phyloP scores from a whole-genome alignment of 257 asterid species.

The Ilex asprella region DNA sequence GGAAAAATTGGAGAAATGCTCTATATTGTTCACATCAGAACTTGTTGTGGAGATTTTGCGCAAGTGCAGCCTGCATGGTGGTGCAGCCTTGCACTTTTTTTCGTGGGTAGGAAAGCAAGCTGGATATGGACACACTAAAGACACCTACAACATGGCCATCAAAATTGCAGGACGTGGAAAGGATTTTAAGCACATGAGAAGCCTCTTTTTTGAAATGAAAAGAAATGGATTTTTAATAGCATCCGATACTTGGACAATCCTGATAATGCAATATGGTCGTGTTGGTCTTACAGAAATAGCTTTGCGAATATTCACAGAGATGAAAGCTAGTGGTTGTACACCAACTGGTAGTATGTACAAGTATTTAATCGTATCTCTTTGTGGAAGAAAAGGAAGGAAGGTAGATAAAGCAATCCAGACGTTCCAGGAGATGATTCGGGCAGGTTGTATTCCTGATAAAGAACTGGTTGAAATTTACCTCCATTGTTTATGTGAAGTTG shows the following conservation, averaged over 20 bases:
- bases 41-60: constrained; percentile 50
- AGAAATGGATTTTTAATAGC: constrained; percentile 51
- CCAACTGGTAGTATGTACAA: constrained; percentile 52
- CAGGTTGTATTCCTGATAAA: constrained; percentile 52
- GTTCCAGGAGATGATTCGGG: constrained; percentile 56
- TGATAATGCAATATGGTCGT: constrained; percentile 83
- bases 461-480: constrained; percentile 54
- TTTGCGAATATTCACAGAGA: constrained; percentile 51
- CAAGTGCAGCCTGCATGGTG: constrained; percentile 34
- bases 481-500: constrained; percentile 59
- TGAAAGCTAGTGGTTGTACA: constrained; percentile 51
- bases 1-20: constrained; percentile 47
- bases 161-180: constrained; percentile 79
- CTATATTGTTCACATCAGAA: constrained; percentile 39
- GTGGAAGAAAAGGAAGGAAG: constrained; percentile 72
- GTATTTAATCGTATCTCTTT: constrained; percentile 51
- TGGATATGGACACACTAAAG: constrained; percentile 46
- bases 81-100: constrained; percentile 52
- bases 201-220: constrained; percentile 66
- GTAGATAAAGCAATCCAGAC: constrained; percentile 53
- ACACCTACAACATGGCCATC: constrained; percentile 67
- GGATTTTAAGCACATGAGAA: constrained; percentile 73
- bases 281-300: constrained; percentile 74
- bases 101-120: constrained; percentile 61
- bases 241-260: constrained; percentile 82